Percentiles rank a stretch among this genome's conserved stretches.
Conservation (phyloP, 2,329 filamentous ascomycete genomes). For the Sporothrix phasma region DNA sequence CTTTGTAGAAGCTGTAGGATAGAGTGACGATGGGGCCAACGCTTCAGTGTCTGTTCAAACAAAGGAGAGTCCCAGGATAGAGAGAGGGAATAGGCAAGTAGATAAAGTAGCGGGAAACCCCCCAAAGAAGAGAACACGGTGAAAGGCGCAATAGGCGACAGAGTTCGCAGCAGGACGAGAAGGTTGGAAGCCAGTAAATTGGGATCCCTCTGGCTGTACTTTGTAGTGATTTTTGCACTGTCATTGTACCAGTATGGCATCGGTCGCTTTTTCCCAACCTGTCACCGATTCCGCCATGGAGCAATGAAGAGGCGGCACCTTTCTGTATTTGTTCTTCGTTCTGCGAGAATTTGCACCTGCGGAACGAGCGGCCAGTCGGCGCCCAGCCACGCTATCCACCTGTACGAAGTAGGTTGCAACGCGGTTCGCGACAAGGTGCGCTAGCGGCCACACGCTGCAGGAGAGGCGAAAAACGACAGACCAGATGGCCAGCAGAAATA, state of each 20-base stretch:
- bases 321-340: not conserved
- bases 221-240: not conserved
- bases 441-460: conserved; percentile 9
- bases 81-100: not conserved
- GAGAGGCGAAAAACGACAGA: not conserved
- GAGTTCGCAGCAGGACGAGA: not conserved
- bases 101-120: not conserved
- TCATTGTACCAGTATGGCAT: not conserved
- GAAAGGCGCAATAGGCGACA: not conserved
- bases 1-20: too few species aligned
- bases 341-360: conserved; percentile 10
- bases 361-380: conserved; percentile 13
- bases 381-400: conserved; percentile 13
- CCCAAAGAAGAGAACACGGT: not conserved
- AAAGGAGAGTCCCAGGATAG: not conserved
- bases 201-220: not conserved
- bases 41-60: too few species aligned
- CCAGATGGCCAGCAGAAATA: not conserved
- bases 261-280: not conserved
- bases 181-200: not conserved
- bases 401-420: conserved; percentile 14
- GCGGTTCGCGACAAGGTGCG: conserved; percentile 16
- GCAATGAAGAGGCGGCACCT: not conserved
- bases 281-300: not conserved
- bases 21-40: too few species aligned